Evolutionary conservation across 352 stramenopile genomes (phyloP).

Genomic region (Vaucheria bursata): DNA sequence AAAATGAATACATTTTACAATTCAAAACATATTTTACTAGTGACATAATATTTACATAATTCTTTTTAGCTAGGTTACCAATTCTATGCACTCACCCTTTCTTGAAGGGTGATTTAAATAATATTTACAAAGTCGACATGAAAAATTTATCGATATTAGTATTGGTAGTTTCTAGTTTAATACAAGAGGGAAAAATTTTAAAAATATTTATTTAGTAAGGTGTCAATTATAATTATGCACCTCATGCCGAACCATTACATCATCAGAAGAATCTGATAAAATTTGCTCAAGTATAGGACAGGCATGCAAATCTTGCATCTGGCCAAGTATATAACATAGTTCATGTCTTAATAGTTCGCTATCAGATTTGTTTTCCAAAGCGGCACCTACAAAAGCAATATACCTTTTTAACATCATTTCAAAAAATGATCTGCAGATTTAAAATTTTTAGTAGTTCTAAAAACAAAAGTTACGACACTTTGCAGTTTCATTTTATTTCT

Average conservation of each 20-base stretch:
- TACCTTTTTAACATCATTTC: background rate
- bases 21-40: too few species aligned
- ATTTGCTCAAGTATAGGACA: slow-evolving; percentile 65
- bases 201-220: background rate
- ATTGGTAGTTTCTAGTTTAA: background rate
- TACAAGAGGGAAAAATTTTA: background rate
- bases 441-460: background rate
- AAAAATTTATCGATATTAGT: too few species aligned
- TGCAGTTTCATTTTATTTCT: too few species aligned
- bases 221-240: too few species aligned
- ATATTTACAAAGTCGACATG: too few species aligned
- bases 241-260: slow-evolving; percentile 81
- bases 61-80: too few species aligned
- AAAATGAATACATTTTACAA: too few species aligned
- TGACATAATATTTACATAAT: too few species aligned
- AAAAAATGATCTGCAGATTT: background rate
- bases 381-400: slow-evolving; percentile 30
- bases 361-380: slow-evolving; percentile 69
- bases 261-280: slow-evolving; percentile 71
- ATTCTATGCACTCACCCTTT: too few species aligned
- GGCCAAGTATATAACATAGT: slow-evolving; percentile 89
- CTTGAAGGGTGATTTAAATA: too few species aligned
- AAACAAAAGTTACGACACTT: too few species aligned
- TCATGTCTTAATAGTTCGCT: slow-evolving; percentile 93
- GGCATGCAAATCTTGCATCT: slow-evolving; percentile 81